A percentile compares a stretch with the other conserved stretches of the same genome.
Conservation (phyloP, 73 alveolate species). For the Paramecium octaurelia region DNA sequence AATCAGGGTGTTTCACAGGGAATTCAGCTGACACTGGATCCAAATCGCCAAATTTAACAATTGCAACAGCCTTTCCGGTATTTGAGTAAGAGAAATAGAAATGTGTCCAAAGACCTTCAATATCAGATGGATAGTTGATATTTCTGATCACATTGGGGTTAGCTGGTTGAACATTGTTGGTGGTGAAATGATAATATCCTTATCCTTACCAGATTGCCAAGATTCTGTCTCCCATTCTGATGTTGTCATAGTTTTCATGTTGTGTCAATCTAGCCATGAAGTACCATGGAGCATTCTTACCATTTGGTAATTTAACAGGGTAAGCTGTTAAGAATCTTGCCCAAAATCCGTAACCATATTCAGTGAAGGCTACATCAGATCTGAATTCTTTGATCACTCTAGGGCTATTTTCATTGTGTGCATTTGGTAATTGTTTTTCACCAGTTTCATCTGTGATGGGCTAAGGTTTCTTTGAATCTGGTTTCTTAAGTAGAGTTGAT, state of each 20-base stretch:
- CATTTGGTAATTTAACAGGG: not conserved
- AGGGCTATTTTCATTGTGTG: not conserved
- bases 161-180: not conserved
- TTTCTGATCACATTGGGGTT: conserved; percentile 24
- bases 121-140: conserved; percentile 50
- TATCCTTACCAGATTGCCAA: conserved; percentile 50
- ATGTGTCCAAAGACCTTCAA: conserved; percentile 58
- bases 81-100: conserved; percentile 23
- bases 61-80: conserved; percentile 20
- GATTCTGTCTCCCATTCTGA: conserved; percentile 50
- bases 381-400: not conserved
- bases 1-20: not conserved
- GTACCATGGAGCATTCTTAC: conserved; percentile 38
- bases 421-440: not conserved
- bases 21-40: not conserved
- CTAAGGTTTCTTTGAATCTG: not conserved
- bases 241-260: not conserved
- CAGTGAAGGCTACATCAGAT: not conserved
- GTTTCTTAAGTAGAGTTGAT: not conserved
- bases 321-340: conserved; percentile 48
- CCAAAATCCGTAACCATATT: conserved; percentile 46
- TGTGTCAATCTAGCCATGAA: conserved; percentile 32
- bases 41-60: not conserved
- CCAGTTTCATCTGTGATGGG: not conserved
- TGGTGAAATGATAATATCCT: conserved; percentile 54